Percentiles rank a stretch among this genome's conserved stretches.
These are phyloP conservation scores for Agrocybe pediades DNA, from an alignment of 768 basidiomycete genomes.

Conservation along the genomic window DNA sequence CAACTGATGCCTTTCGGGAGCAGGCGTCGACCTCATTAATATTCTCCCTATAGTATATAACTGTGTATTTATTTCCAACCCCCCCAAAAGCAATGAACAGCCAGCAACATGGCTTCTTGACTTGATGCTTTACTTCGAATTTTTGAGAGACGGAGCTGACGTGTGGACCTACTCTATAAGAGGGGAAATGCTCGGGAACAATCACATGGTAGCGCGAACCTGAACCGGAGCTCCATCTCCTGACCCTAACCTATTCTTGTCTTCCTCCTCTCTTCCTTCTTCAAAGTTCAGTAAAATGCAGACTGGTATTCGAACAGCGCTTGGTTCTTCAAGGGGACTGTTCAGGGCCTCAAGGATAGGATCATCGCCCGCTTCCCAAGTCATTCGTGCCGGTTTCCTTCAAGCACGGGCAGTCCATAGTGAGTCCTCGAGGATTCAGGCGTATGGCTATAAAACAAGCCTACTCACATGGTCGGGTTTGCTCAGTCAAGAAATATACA, in stretches of 20 bases:
- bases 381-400: conserved; percentile 26
- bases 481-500: conserved; percentile 76
- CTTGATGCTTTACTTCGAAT: background rate
- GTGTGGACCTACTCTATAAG: conserved; percentile 4
- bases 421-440: conserved; percentile 39
- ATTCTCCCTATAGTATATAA: conserved; percentile 16
- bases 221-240: background rate
- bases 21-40: conserved; percentile 9
- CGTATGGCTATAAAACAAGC: background rate
- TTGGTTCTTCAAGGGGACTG: conserved; percentile 23
- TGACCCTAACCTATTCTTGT: background rate
- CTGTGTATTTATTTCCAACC: conserved; percentile 6
- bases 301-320: conserved; percentile 32
- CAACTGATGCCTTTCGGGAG: conserved; percentile 3
- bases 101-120: background rate
- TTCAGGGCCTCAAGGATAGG: conserved; percentile 20
- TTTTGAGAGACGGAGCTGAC: background rate
- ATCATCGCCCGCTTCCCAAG: conserved; percentile 18
- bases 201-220: background rate
- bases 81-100: background rate
- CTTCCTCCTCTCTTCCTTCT: background rate
- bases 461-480: conserved; percentile 3
- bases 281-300: conserved; percentile 32
- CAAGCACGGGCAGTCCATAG: conserved; percentile 59
- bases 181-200: conserved; percentile 11